phyloP scores from a whole-genome alignment of 352 stramenopile species.

The Phytophthora rubi region DNA sequence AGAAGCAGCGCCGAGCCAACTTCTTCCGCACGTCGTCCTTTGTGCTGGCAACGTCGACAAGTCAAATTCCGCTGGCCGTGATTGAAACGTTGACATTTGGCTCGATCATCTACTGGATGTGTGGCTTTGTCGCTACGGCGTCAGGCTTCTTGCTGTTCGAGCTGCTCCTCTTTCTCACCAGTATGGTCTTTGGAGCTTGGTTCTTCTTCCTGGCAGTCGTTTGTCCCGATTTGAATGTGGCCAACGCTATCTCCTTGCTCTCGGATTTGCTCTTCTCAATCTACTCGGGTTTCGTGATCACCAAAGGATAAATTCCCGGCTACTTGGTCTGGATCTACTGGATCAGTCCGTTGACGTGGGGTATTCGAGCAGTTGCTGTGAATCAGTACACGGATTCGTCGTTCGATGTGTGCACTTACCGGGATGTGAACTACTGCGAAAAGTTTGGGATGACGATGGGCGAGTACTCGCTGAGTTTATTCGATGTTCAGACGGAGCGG shows the following conservation, averaged over 20 bases:
- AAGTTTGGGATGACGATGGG: conserved; percentile 37
- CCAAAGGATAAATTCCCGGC: conserved; percentile 56
- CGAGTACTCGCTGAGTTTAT: conserved; percentile 53
- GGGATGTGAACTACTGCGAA: conserved; percentile 53
- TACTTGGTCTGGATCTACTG: conserved; percentile 80
- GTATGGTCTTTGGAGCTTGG: conserved; percentile 61
- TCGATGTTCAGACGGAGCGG: conserved; percentile 49
- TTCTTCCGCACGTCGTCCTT: conserved; percentile 87
- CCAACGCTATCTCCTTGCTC: conserved; percentile 52
- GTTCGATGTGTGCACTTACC: conserved; percentile 50
- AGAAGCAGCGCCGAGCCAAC: conserved; percentile 89
- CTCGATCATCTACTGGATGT: conserved; percentile 87
- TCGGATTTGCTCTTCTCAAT: conserved; percentile 66
- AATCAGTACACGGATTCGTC: conserved; percentile 59
- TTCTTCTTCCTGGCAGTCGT: conserved; percentile 68
- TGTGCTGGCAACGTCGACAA: conserved; percentile 61
- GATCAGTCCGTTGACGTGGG: conserved; percentile 74
- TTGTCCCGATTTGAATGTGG: conserved; percentile 53
- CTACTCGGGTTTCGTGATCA: conserved; percentile 70
- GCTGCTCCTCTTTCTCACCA: conserved; percentile 58
- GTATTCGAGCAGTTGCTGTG: conserved; percentile 56
- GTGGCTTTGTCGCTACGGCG: conserved; percentile 65
- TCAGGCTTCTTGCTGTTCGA: conserved; percentile 49
- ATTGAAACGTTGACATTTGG: conserved; percentile 86
- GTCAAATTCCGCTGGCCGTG: conserved; percentile 53